phyloP scores from a whole-genome alignment of 495 filamentous ascomycete genomes.

The Astrothelium macrocarpum region DNA sequence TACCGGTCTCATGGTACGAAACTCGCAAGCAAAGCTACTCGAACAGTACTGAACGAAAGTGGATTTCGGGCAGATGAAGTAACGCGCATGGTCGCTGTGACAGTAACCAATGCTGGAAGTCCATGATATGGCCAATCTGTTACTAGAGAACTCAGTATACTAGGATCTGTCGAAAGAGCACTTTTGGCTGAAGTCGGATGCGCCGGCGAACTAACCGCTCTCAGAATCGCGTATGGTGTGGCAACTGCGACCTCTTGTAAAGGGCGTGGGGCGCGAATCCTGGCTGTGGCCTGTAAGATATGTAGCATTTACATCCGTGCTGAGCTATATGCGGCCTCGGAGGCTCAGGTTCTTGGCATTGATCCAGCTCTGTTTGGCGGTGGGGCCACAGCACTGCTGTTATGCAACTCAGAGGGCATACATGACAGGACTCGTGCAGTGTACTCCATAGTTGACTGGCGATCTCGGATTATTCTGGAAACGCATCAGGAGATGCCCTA shows the following conservation, averaged over 20 bases:
- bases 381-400: constrained; percentile 49
- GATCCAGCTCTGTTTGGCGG: constrained; percentile 54
- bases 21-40: constrained; percentile 46
- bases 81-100: constrained; percentile 58
- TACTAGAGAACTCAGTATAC: constrained; percentile 43
- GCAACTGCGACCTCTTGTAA: constrained; percentile 47
- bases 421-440: background rate
- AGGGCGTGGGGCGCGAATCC: constrained; percentile 37
- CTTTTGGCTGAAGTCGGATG: constrained; percentile 56
- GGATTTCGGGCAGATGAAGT: constrained; percentile 40
- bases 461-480: constrained; percentile 20
- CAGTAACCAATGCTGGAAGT: constrained; percentile 58
- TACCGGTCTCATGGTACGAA: constrained; percentile 52
- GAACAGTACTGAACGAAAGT: constrained; percentile 51
- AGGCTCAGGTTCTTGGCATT: constrained; percentile 45
- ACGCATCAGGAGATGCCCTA: constrained; percentile 10
- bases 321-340: constrained; percentile 47
- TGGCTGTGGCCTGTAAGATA: constrained; percentile 54
- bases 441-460: constrained; percentile 30
- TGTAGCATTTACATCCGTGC: constrained; percentile 48
- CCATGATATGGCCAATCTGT: constrained; percentile 60
- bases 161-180: constrained; percentile 43
- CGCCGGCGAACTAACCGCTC: constrained; percentile 41
- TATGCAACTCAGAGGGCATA: constrained; percentile 44
- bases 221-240: constrained; percentile 52